Percentiles rank a stretch among this genome's conserved stretches.
phyloP scores from a whole-genome alignment of 495 filamentous ascomycete genomes.

The Gamarada debralockiae region DNA sequence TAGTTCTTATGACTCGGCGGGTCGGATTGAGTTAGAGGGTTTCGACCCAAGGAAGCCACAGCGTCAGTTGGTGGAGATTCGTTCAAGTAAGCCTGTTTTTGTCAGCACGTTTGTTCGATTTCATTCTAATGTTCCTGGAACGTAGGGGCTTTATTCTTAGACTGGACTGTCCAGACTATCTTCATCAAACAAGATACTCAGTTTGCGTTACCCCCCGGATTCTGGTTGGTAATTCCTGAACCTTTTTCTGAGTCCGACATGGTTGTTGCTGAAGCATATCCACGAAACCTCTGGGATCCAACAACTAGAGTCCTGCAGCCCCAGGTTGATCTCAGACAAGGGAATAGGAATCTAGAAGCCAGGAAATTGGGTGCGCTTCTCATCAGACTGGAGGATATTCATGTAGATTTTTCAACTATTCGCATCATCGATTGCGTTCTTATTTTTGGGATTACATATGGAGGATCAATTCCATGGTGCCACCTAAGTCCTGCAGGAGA shows the following conservation, averaged over 20 bases:
- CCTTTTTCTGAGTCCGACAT: slow-evolving; percentile 2
- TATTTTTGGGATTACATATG: slow-evolving; percentile 3
- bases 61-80: background rate
- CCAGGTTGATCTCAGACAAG: slow-evolving; percentile 1
- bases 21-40: background rate
- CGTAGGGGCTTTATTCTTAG: background rate
- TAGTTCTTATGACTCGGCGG: slow-evolving; percentile 2
- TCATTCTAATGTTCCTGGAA: slow-evolving; percentile 3
- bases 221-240: slow-evolving; percentile 3
- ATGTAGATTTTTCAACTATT: background rate
- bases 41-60: slow-evolving; percentile 6
- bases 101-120: background rate
- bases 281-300: slow-evolving; percentile 4
- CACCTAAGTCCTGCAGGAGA: background rate
- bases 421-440: background rate
- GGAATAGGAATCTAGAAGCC: background rate
- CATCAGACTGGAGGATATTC: background rate
- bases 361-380: background rate
- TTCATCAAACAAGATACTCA: slow-evolving; percentile 5
- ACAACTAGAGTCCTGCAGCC: slow-evolving; percentile 3
- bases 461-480: background rate
- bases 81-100: slow-evolving; percentile 5
- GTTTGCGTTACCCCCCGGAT: background rate
- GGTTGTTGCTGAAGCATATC: background rate
- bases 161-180: slow-evolving; percentile 9